These are phyloP conservation scores for Clarireedia paspali DNA, from an alignment of 2,329 filamentous ascomycete species.

Conservation along the genomic window DNA sequence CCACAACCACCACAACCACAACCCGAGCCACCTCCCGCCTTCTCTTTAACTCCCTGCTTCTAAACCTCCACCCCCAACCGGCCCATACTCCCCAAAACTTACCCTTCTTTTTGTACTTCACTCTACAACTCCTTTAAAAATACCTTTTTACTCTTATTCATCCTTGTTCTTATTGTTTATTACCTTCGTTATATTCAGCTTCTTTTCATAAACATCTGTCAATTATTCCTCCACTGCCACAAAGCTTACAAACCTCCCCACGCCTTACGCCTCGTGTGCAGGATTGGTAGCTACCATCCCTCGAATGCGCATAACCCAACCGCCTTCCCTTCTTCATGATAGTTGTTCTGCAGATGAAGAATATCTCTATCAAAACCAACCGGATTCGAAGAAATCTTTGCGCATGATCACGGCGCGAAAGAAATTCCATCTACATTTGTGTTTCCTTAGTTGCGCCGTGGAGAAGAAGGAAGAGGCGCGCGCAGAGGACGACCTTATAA, in stretches of 20 bases:
- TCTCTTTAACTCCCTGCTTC: background rate
- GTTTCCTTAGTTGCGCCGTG: background rate
- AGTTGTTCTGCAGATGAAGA: conserved; percentile 4
- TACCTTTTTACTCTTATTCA: background rate
- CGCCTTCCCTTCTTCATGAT: background rate
- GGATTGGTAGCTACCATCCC: conserved; percentile 1
- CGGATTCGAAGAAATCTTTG: conserved; percentile 1
- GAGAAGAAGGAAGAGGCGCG: background rate
- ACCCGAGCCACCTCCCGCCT: background rate
- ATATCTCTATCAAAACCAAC: background rate
- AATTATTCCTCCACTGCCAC: background rate
- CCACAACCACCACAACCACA: background rate
- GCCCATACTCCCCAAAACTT: background rate
- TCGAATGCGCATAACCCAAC: background rate
- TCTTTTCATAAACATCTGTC: background rate
- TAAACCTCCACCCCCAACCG: background rate
- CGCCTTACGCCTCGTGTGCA: conserved; percentile 7
- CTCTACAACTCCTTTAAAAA: background rate
- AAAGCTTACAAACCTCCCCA: conserved; percentile 1
- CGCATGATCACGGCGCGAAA: conserved; percentile 5
- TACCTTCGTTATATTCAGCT: background rate
- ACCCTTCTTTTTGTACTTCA: background rate
- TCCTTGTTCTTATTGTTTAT: background rate
- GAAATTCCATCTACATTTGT: background rate
- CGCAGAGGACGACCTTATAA: background rate